These are phyloP conservation scores for Solanum medicagineum DNA, from an alignment of 257 asterid genomes.

Conservation along the genomic window DNA sequence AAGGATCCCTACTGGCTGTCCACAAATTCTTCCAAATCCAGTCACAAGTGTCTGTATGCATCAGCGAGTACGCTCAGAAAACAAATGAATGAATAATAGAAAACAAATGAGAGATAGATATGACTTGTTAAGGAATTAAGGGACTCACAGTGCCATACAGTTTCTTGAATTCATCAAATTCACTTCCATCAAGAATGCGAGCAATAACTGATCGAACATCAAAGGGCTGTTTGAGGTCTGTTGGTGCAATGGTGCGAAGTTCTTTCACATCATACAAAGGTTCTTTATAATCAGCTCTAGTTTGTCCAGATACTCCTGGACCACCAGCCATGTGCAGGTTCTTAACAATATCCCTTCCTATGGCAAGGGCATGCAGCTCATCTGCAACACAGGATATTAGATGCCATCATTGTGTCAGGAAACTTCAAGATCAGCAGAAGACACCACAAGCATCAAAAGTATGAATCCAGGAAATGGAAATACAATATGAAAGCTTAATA, in stretches of 20 bases:
- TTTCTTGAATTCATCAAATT: slow-evolving; percentile 98
- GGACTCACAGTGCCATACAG: slow-evolving; percentile 94
- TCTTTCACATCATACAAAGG: slow-evolving; percentile 70
- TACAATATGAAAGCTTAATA: not conserved
- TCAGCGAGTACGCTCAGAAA: not conserved
- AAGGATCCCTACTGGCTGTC: slow-evolving; percentile 91
- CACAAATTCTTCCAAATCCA: slow-evolving; percentile 81
- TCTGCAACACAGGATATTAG: slow-evolving; percentile 35
- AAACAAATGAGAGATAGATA: not conserved
- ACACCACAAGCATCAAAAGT: not conserved
- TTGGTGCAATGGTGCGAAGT: slow-evolving; percentile 83
- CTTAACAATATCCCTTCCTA: slow-evolving; percentile 84
- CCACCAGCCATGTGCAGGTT: slow-evolving; percentile 81
- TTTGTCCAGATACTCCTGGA: slow-evolving; percentile 20
- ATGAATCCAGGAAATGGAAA: not conserved
- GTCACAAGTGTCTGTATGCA: slow-evolving; percentile 75
- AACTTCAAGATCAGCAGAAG: not conserved
- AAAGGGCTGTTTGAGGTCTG: slow-evolving; percentile 80
- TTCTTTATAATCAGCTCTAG: slow-evolving; percentile 47
- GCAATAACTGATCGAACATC: slow-evolving; percentile 80
- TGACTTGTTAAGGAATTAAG: not conserved
- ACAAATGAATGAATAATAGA: not conserved
- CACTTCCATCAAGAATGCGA: slow-evolving; percentile 89
- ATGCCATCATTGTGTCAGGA: slow-evolving; percentile 2
- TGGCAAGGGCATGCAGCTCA: slow-evolving; percentile 84